Base-by-base conservation (phyloP, 2,329 filamentous ascomycete species). In the Talaromyces rugulosus region DNA sequence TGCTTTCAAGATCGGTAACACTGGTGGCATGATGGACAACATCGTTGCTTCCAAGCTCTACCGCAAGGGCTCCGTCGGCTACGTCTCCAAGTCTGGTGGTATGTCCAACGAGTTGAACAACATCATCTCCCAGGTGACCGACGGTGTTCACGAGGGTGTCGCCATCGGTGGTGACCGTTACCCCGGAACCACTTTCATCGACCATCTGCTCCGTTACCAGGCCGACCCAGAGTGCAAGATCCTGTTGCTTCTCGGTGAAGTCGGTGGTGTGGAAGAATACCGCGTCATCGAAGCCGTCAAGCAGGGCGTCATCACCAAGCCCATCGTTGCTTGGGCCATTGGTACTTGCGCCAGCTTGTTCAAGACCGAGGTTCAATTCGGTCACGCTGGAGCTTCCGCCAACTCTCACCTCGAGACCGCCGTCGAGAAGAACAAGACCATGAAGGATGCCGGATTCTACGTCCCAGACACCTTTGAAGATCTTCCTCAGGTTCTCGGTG, bases 81-180 rank as follows among this genome's bases (percentile, higher is more conserved):
- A 99, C 81, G 95, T 99, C 80, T 98, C 94, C 86, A 99, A 99
- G 87, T 99, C 95, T 63, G 95, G 95, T 77, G 95, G 95, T 83
- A 99, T 99, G 95, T 98, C 95, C 81, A 99, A 99, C 86, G 95
- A 99, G 85, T 83, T 99, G 75, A 99, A 99, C 90, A 99, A 99
- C 88, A 98, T 99, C 80, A 90, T 99, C 74, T 87, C 93, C 63
- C 90, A 96, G 79, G 96, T 86, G 80, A 97, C 95, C 72, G 92
- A 99, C 77, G 95, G 95, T 86, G 95, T 99, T 62, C 94, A 96
- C 80, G 95, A 99, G 86, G 95, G 95, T 88, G 90, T 99, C 74
- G 95, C 95, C 78, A 99, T 99, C 81, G 95, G 95, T 82, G 95
- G 95, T 88, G 95, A 99, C 82, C 87, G 95, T 80, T 99, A 99